phyloP scores from a whole-genome alignment of 495 filamentous ascomycete species.

The Melanomma pulvis-pyrius region DNA sequence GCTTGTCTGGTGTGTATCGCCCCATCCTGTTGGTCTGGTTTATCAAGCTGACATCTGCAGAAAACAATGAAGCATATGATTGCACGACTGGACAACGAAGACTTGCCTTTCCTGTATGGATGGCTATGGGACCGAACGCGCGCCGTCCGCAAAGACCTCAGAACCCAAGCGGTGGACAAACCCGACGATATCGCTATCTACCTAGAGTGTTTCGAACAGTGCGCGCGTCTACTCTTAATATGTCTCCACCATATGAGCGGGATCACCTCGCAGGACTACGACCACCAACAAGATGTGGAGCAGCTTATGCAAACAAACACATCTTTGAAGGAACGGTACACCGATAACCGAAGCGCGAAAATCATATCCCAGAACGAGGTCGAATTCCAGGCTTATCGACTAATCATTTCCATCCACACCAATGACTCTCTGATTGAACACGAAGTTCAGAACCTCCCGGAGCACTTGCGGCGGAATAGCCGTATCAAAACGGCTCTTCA shows the following conservation, averaged over 20 bases:
- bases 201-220: slow-evolving; percentile 83
- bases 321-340: slow-evolving; percentile 72
- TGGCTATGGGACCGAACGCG: slow-evolving; percentile 87
- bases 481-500: slow-evolving; percentile 69
- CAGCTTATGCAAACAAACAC: slow-evolving; percentile 86
- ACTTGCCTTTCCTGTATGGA: slow-evolving; percentile 7
- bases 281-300: slow-evolving; percentile 86
- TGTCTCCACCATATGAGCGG: slow-evolving; percentile 81
- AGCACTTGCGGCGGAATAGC: slow-evolving; percentile 55
- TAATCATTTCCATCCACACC: slow-evolving; percentile 80
- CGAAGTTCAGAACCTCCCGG: slow-evolving; percentile 72
- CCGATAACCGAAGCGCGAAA: slow-evolving; percentile 69
- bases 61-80: slow-evolving; percentile 83
- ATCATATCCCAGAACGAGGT: slow-evolving; percentile 70
- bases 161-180: slow-evolving; percentile 66
- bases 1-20: slow-evolving; percentile 57
- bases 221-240: slow-evolving; percentile 87
- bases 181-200: slow-evolving; percentile 66
- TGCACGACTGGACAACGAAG: slow-evolving; percentile 56
- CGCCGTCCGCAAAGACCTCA: slow-evolving; percentile 87
- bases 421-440: slow-evolving; percentile 67
- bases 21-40: background rate
- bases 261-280: slow-evolving; percentile 65
- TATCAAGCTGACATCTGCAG: slow-evolving; percentile 4
- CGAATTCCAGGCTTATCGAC: slow-evolving; percentile 88